phyloP scores from a whole-genome alignment of 352 stramenopile genomes.

The Globisporangium acanthophoron region DNA sequence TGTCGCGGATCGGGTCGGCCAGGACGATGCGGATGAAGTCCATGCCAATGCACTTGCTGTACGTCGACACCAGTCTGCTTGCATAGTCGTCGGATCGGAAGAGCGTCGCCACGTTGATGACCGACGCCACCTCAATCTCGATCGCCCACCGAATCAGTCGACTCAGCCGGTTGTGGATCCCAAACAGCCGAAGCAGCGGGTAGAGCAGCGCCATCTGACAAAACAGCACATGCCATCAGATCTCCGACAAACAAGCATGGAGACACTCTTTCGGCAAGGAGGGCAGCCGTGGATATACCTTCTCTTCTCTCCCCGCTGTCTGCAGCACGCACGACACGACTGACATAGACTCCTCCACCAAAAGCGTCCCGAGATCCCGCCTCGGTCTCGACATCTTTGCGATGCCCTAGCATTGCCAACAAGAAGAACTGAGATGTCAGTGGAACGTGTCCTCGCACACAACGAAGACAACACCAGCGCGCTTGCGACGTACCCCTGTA shows the following conservation, averaged over 20 bases:
- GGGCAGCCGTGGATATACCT: constrained; percentile 18
- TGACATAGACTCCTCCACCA: constrained; percentile 70
- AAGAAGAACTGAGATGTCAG: constrained; percentile 3
- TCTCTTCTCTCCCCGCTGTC: constrained; percentile 67
- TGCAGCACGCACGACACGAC: constrained; percentile 75
- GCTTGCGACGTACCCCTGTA: constrained; percentile 14
- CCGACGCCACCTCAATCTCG: constrained; percentile 65
- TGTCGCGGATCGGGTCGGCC: constrained; percentile 52
- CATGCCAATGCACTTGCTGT: constrained; percentile 66
- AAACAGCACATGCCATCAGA: background rate
- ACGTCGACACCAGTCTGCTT: constrained; percentile 63
- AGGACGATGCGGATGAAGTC: constrained; percentile 66
- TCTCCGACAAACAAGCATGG: background rate
- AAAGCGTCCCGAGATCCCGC: constrained; percentile 39
- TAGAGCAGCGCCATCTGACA: constrained; percentile 48
- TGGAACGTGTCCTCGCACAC: background rate
- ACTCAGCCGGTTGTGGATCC: constrained; percentile 47
- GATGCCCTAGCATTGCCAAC: constrained; percentile 2
- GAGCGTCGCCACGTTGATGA: constrained; percentile 73
- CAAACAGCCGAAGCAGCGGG: constrained; percentile 63
- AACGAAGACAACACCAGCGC: background rate
- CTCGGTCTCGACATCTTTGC: constrained; percentile 20
- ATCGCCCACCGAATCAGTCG: constrained; percentile 70
- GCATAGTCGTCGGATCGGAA: constrained; percentile 77
- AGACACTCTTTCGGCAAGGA: background rate